A percentile compares a stretch with the other conserved stretches of the same genome.
These are phyloP conservation scores for Chaetomium olivaceum DNA, from an alignment of 2,329 filamentous ascomycete species.

Conservation along the genomic window DNA sequence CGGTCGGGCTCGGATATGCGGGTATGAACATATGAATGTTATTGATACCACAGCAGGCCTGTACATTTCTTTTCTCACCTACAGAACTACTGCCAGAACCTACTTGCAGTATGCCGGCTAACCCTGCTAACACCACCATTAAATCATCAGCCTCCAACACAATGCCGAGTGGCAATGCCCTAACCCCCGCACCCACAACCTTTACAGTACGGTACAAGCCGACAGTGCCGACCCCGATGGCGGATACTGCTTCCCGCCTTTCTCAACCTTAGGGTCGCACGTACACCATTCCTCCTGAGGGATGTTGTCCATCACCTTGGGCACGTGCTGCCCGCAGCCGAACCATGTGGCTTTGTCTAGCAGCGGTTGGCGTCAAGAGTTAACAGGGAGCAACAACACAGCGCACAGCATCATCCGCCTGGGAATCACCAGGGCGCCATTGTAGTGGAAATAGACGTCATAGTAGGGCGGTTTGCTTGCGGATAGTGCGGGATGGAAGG, in stretches of 20 bases:
- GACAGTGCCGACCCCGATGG: conserved; percentile 1
- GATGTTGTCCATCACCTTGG: conserved; percentile 27
- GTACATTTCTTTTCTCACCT: background rate
- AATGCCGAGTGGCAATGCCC: background rate
- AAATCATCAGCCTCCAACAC: background rate
- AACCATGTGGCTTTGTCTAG: conserved; percentile 27
- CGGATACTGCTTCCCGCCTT: conserved; percentile 14
- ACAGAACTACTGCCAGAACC: background rate
- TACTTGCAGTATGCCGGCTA: too few relatives aligned
- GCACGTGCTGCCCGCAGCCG: conserved; percentile 30
- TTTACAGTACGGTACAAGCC: conserved; percentile 1
- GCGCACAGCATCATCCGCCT: background rate
- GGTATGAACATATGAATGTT: background rate
- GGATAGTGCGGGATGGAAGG: background rate
- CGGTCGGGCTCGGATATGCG: background rate
- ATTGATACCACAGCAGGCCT: background rate
- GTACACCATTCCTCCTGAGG: conserved; percentile 29
- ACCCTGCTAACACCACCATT: background rate
- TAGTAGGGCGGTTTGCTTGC: background rate
- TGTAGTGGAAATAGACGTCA: background rate
- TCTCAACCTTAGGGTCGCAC: conserved; percentile 28
- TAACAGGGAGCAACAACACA: background rate
- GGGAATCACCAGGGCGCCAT: background rate
- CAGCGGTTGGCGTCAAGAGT: background rate
- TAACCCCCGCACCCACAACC: background rate